phyloP scores from a whole-genome alignment of 2,329 filamentous ascomycete genomes.

The Ampelomyces quisqualis region DNA sequence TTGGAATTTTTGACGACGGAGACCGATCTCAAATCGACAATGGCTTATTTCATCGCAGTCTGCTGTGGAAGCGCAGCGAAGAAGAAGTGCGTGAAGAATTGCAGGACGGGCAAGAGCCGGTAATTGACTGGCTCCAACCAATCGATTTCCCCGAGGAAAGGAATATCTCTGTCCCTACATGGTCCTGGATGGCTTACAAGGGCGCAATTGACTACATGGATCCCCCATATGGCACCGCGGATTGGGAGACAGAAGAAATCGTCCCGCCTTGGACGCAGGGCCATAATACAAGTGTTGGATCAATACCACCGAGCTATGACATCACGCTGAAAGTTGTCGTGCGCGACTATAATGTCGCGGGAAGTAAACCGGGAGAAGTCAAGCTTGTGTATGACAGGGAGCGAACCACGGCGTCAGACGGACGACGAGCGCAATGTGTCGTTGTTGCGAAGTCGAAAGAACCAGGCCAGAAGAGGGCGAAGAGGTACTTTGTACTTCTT shows the following conservation, averaged over 20 bases:
- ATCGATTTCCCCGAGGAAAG: slow-evolving; percentile 5
- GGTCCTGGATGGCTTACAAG: slow-evolving; percentile 26
- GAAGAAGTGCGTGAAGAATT: background rate
- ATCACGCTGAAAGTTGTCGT: background rate
- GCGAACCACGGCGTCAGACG: background rate
- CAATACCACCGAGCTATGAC: too few species aligned
- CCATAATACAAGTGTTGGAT: too few species aligned
- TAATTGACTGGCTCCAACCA: background rate
- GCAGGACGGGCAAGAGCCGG: slow-evolving; percentile 1
- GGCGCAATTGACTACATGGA: slow-evolving; percentile 20
- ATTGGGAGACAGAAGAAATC: slow-evolving; percentile 3
- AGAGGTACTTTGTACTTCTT: background rate
- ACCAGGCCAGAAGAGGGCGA: background rate
- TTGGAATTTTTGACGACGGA: slow-evolving; percentile 36
- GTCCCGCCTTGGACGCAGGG: background rate
- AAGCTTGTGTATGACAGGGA: background rate
- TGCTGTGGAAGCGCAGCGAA: slow-evolving; percentile 33
- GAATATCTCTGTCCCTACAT: slow-evolving; percentile 7
- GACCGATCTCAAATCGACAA: slow-evolving; percentile 2
- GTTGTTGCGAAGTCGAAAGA: background rate
- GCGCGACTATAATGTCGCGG: background rate
- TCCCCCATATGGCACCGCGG: slow-evolving; percentile 1
- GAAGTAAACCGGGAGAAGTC: background rate
- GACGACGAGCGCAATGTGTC: background rate
- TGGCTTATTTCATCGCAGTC: slow-evolving; percentile 25